A percentile compares a stretch with the other conserved stretches of the same genome.
These are phyloP conservation scores for Niebla homalea DNA, from an alignment of 495 filamentous ascomycete genomes.

Conservation along the genomic window DNA sequence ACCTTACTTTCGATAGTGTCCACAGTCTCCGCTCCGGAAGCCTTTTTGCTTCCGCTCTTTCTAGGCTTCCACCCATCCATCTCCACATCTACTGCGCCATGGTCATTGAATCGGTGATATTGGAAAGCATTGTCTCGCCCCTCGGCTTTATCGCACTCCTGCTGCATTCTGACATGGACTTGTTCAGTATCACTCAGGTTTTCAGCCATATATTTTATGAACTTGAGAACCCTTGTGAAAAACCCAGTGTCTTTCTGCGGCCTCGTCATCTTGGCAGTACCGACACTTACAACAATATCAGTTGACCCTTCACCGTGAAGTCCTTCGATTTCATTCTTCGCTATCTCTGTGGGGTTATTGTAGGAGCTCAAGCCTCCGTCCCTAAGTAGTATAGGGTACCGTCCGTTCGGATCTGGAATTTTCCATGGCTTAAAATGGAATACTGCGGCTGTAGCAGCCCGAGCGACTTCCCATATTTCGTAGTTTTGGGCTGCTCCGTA, in stretches of 20 bases:
- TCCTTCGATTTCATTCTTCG: conserved; percentile 9
- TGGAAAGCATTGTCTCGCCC: neutral
- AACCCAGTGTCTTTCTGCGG: neutral
- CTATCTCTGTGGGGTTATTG: conserved; percentile 6
- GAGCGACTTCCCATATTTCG: conserved; percentile 15
- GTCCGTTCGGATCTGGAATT: neutral
- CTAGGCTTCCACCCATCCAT: conserved; percentile 7
- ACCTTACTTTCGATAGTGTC: neutral
- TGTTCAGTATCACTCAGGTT: neutral
- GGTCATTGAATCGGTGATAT: conserved; percentile 5
- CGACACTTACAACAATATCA: conserved; percentile 13
- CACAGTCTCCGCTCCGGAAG: neutral
- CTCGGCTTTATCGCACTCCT: neutral
- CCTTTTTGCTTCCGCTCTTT: neutral
- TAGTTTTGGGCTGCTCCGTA: conserved; percentile 5
- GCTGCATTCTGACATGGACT: neutral
- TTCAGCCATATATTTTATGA: neutral
- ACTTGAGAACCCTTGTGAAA: neutral
- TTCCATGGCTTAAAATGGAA: conserved; percentile 12
- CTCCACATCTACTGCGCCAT: neutral
- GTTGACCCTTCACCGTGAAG: neutral
- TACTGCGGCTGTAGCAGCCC: conserved; percentile 13
- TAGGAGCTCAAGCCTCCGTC: conserved; percentile 10
- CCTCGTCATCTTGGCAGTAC: conserved; percentile 2
- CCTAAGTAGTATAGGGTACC: neutral